Conservation (phyloP, 768 basidiomycete genomes). For the Dacryopinax spathularia region DNA sequence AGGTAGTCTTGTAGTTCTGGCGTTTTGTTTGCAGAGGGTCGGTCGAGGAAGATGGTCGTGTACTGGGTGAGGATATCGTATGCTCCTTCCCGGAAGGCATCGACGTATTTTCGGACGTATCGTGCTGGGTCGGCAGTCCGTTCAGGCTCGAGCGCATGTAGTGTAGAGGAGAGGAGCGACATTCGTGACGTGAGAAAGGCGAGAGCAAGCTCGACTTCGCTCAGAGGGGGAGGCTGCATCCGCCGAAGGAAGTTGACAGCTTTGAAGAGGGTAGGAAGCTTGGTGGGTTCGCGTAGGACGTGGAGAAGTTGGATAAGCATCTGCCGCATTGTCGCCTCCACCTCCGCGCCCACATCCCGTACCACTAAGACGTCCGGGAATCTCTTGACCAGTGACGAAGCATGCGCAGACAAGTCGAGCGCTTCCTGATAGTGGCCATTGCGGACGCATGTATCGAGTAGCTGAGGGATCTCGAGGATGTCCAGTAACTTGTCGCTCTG, state of each 20-base stretch:
- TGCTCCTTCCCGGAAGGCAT: conserved; percentile 80
- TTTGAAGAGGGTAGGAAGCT: conserved; percentile 81
- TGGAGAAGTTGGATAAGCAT: conserved; percentile 69
- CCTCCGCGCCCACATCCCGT: conserved; percentile 40
- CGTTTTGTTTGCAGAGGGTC: background rate
- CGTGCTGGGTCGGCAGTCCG: conserved; percentile 50
- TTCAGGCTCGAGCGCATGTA: conserved; percentile 33
- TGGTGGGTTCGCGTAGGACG: conserved; percentile 69
- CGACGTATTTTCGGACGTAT: conserved; percentile 76
- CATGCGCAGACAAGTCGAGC: conserved; percentile 67
- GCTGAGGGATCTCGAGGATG: conserved; percentile 73
- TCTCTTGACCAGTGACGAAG: conserved; percentile 35
- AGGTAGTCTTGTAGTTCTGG: background rate
- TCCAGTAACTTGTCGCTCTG: conserved; percentile 89
- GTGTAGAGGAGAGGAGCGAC: conserved; percentile 36
- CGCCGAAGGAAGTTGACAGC: conserved; percentile 74
- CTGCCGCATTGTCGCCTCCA: conserved; percentile 20
- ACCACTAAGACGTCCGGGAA: conserved; percentile 32
- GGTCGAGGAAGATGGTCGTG: conserved; percentile 72
- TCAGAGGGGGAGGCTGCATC: conserved; percentile 37
- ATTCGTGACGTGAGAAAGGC: conserved; percentile 68
- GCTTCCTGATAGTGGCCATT: conserved; percentile 90
- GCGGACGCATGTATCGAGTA: conserved; percentile 86
- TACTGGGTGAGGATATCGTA: conserved; percentile 87
- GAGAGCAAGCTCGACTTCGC: conserved; percentile 53